phyloP scores from a whole-genome alignment of 495 filamentous ascomycete species.

The Podospora sp. region DNA sequence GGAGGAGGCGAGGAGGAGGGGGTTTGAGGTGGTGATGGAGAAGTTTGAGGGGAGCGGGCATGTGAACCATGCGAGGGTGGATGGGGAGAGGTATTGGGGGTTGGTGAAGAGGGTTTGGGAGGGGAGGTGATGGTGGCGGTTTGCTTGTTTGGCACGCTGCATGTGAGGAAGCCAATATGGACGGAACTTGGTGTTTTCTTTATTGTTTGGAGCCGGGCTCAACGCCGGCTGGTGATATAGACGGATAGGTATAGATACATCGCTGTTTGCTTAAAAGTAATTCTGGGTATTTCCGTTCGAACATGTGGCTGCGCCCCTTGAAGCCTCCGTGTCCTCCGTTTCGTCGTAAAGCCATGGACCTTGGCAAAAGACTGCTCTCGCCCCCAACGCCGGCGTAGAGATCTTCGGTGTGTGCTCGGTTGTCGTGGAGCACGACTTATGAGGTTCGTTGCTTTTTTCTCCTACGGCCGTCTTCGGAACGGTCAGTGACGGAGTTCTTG shows the following conservation, averaged over 20 bases:
- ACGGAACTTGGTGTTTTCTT: too few relatives aligned
- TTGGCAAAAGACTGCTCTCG: too few relatives aligned
- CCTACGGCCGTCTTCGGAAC: constrained; percentile 23
- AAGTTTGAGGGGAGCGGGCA: constrained; percentile 42
- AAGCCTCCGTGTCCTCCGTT: too few relatives aligned
- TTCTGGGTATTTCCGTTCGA: too few relatives aligned
- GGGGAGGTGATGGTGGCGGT: constrained; percentile 11
- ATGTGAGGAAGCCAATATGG: too few relatives aligned
- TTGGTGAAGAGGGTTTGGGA: constrained; percentile 44
- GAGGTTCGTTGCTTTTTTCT: constrained; percentile 30
- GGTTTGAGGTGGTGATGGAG: constrained; percentile 40
- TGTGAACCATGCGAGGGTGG: constrained; percentile 45
- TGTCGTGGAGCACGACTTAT: constrained; percentile 16
- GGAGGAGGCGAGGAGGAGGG: constrained; percentile 33
- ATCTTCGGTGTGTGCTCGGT: background rate
- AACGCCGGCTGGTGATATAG: too few relatives aligned
- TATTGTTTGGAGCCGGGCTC: too few relatives aligned
- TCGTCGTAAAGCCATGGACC: too few relatives aligned
- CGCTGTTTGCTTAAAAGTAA: too few relatives aligned
- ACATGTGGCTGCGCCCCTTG: too few relatives aligned
- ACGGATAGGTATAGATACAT: too few relatives aligned
- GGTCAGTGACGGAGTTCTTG: constrained; percentile 13
- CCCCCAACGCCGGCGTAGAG: too few relatives aligned
- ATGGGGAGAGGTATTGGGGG: constrained; percentile 47
- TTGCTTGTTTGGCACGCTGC: background rate